These are phyloP conservation scores for Pulveroboletus frians DNA, from an alignment of 768 basidiomycete genomes.

Conservation along the genomic window DNA sequence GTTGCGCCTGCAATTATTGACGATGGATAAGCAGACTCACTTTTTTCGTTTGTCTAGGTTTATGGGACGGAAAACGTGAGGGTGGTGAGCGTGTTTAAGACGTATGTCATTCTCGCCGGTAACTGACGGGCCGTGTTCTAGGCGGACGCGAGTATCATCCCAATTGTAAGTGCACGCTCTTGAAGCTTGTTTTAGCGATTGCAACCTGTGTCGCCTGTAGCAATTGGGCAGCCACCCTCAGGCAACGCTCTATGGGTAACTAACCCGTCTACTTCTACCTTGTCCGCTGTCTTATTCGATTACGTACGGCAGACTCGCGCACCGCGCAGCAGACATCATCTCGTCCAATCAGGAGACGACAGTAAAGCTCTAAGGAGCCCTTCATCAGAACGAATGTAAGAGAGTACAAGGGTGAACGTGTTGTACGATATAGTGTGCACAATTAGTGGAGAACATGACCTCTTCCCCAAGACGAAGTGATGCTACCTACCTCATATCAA, in stretches of 20 bases:
- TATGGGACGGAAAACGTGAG: constrained; percentile 15
- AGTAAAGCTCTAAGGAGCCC: background rate
- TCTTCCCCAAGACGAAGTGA: background rate
- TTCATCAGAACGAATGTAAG: background rate
- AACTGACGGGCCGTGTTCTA: background rate
- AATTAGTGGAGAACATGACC: background rate
- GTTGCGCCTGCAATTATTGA: background rate
- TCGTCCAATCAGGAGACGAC: background rate
- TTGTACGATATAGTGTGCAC: background rate
- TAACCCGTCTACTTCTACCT: background rate
- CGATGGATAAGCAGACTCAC: background rate
- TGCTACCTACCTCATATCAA: background rate
- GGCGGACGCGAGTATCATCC: constrained; percentile 17
- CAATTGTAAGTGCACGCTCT: constrained; percentile 7
- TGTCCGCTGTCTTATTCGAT: background rate
- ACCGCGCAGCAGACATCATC: constrained; percentile 7
- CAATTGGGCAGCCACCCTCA: constrained; percentile 18
- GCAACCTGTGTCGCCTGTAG: background rate
- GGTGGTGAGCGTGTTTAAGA: constrained; percentile 5
- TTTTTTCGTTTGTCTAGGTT: background rate
- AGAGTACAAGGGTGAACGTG: background rate
- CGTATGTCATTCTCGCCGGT: background rate
- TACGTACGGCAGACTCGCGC: constrained; percentile 3
- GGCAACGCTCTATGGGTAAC: constrained; percentile 15
- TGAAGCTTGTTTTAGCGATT: background rate